A percentile compares a stretch with the other conserved stretches of the same genome.
These are phyloP conservation scores for Betula pendula DNA, from an alignment of 306 rosid genomes.

Conservation along the genomic window DNA sequence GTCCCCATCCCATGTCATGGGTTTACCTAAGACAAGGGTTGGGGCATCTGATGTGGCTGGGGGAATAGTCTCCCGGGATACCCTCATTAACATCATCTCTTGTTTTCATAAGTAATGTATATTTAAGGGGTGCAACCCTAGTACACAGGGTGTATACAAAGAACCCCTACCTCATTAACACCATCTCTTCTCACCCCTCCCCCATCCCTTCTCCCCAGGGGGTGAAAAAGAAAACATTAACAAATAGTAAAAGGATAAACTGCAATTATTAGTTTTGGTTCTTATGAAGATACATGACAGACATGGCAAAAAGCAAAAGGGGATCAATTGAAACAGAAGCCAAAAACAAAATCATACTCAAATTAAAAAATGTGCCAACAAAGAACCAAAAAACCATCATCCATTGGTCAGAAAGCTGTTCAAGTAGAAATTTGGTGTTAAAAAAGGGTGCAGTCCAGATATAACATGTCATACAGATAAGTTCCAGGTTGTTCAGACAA, in stretches of 20 bases:
- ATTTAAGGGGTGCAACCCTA: no score
- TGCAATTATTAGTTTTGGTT: background rate
- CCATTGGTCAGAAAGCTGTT: background rate
- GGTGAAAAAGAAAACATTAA: background rate
- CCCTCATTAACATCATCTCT: no score
- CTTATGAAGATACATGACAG: background rate
- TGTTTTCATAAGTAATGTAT: no score
- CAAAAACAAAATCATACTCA: background rate
- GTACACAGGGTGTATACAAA: no score
- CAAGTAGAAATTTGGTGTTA: background rate
- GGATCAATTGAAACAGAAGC: background rate
- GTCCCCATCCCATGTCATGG: no score
- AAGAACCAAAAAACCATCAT: background rate
- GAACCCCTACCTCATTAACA: no score
- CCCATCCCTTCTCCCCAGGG: background rate
- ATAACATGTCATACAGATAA: background rate
- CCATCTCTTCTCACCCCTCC: background rate
- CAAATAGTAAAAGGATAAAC: background rate
- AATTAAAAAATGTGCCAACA: no score
- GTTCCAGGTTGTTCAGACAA: background rate
- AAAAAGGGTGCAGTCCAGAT: background rate
- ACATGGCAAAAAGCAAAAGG: background rate
- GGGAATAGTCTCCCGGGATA: no score
- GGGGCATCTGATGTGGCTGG: no score
- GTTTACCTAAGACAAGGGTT: no score